Conservation (phyloP, 345 rosid genomes). For the Geranium rotundifolium region DNA sequence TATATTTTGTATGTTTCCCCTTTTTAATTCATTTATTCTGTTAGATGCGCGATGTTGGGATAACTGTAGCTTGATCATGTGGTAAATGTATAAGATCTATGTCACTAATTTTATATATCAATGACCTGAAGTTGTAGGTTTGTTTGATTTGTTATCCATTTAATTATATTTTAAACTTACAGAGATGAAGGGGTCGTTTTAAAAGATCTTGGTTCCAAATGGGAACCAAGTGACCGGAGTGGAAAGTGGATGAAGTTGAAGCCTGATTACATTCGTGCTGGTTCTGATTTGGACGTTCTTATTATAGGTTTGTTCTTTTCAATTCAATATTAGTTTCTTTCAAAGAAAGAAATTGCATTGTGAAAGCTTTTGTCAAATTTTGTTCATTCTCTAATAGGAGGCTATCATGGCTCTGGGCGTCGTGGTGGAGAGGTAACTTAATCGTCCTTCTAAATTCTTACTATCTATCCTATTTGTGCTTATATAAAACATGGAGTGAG, state of each 20-base stretch:
- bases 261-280: slow-evolving; percentile 75
- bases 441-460: slow-evolving; percentile 6
- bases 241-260: slow-evolving; percentile 96
- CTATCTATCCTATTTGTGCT: background rate
- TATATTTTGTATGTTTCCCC: background rate
- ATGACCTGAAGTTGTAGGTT: slow-evolving; percentile 1
- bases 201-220: slow-evolving; percentile 83
- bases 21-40: background rate
- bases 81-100: background rate
- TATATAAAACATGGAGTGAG: background rate
- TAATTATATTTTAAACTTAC: slow-evolving; percentile 3
- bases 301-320: slow-evolving; percentile 51
- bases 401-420: slow-evolving; percentile 95
- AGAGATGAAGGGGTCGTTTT: slow-evolving; percentile 89
- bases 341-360: slow-evolving; percentile 10
- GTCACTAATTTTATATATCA: background rate
- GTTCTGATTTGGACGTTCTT: slow-evolving; percentile 92
- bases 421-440: slow-evolving; percentile 76
- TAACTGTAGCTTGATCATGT: background rate
- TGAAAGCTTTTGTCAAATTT: background rate
- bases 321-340: slow-evolving; percentile 1
- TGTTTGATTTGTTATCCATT: slow-evolving; percentile 1
- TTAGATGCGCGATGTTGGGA: background rate
- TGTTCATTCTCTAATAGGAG: slow-evolving; percentile 39
- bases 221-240: slow-evolving; percentile 98